phyloP scores from a whole-genome alignment of 2,329 filamentous ascomycete genomes.

The Phialophora verrucosa region DNA sequence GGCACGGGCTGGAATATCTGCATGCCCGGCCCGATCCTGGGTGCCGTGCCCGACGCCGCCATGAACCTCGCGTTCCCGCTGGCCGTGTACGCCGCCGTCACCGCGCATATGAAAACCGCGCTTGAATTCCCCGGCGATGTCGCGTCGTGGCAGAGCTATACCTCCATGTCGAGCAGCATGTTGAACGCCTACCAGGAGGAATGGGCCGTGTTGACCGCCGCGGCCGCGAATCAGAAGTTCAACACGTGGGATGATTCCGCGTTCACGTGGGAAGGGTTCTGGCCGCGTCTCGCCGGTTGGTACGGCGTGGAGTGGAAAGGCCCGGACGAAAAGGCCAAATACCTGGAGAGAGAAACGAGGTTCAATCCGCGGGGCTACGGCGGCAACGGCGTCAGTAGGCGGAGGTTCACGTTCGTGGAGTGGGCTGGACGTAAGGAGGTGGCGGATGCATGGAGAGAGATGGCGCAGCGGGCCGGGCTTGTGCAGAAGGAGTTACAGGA shows the following conservation, averaged over 20 bases:
- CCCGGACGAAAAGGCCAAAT: constrained; percentile 39
- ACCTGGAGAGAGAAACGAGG: constrained; percentile 38
- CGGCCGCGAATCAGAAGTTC: constrained; percentile 54
- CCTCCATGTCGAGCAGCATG: constrained; percentile 51
- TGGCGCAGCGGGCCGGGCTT: constrained; percentile 51
- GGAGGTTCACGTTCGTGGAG: constrained; percentile 51
- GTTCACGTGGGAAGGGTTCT: constrained; percentile 57
- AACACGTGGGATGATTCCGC: constrained; percentile 55
- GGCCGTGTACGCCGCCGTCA: constrained; percentile 57
- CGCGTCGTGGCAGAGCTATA: constrained; percentile 51
- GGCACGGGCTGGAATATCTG: constrained; percentile 52
- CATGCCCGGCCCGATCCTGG: constrained; percentile 54
- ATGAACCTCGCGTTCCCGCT: constrained; percentile 58
- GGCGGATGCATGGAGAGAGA: constrained; percentile 53
- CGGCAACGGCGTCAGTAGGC: constrained; percentile 47
- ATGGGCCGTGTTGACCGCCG: constrained; percentile 54
- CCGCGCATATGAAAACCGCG: constrained; percentile 47
- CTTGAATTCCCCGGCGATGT: constrained; percentile 55
- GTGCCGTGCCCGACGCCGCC: constrained; percentile 56
- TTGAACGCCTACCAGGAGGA: constrained; percentile 58
- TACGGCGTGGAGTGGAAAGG: constrained; percentile 49
- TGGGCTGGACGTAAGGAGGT: constrained; percentile 56
- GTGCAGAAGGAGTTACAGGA: constrained; percentile 48
- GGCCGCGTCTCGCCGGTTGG: constrained; percentile 54
- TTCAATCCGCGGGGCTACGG: constrained; percentile 51